Evolutionary conservation across 805 yeast genomes (phyloP).

Genomic region (Zygosaccharomyces pseudorouxii): DNA sequence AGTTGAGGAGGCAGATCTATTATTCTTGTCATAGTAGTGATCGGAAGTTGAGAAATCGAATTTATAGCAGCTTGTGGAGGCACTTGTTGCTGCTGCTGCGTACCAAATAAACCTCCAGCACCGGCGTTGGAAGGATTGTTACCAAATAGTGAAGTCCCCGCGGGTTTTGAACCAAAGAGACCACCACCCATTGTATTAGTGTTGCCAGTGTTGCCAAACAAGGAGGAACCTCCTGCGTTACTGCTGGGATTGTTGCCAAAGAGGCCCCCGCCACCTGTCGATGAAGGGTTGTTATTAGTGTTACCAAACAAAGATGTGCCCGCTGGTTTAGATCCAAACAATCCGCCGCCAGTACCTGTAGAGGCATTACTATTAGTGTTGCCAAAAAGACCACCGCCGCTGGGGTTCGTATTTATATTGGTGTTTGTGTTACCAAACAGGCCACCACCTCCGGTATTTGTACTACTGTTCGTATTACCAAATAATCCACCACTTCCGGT

Average conservation of each 20-base stretch:
- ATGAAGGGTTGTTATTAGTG: slow-evolving; percentile 6
- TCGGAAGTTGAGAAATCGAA: slow-evolving; percentile 42
- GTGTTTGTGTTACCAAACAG: slow-evolving; percentile 30
- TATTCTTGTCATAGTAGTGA: slow-evolving; percentile 71
- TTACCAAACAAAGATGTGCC: slow-evolving; percentile 25
- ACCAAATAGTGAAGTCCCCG: slow-evolving; percentile 36
- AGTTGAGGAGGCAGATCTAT: slow-evolving; percentile 69
- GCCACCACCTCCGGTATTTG: slow-evolving; percentile 25
- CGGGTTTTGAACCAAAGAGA: slow-evolving; percentile 20
- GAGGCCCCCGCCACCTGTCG: slow-evolving; percentile 28
- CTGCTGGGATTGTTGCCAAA: slow-evolving; percentile 19
- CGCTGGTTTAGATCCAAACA: slow-evolving; percentile 33
- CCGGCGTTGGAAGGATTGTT: slow-evolving; percentile 11
- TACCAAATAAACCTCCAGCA: slow-evolving; percentile 19
- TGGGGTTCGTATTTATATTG: slow-evolving; percentile 12
- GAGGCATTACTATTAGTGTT: slow-evolving; percentile 4
- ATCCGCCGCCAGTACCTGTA: slow-evolving; percentile 29
- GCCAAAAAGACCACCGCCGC: slow-evolving; percentile 32
- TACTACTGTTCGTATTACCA: slow-evolving; percentile 20
- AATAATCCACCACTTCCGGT: slow-evolving; percentile 26
- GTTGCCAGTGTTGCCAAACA: slow-evolving; percentile 17
- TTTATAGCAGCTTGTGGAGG: slow-evolving; percentile 40
- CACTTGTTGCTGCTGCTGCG: slow-evolving; percentile 21
- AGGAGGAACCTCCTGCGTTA: slow-evolving; percentile 18
- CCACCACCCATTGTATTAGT: slow-evolving; percentile 15